Base-by-base conservation (phyloP, 371 early-diverging fungal genomes). In the Vairimorpha necatrix region DNA sequence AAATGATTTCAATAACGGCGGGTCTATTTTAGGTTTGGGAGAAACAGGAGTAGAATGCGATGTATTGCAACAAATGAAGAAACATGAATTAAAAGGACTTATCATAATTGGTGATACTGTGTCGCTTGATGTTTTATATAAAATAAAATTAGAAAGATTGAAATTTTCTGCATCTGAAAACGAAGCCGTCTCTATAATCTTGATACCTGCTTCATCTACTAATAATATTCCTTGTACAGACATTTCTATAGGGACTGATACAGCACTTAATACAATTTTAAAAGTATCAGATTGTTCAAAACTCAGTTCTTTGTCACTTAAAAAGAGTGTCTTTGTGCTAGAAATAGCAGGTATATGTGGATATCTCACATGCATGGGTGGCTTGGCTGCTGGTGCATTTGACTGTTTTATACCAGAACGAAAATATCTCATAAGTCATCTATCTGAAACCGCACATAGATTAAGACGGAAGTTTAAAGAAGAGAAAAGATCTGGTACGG, bases 201-300 rank as follows among this genome's bases (percentile, higher is more conserved):
- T 91, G 66, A 88, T 98, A 11, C 99, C 99, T 7, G 94, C 96
- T 26, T 94, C 97, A 0, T 90, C 94, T 62, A 90, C 91, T 47
- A 97, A 96, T 87, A 97, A 98, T 84, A 94, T 97, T 2, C 97
- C 97, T 1, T 94, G 94, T 30, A 95, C 97, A 0, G 94, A 94
- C 79, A 91, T 88, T 76, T 93, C 93, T 42, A 88, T 98, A 77
- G 99, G 99, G 14, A 87, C 90, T 20, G 99, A 98, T 79, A 97
- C 99, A 18, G 92, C 95, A 7, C 84, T 97, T 70, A 97, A 98
- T 84, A 91, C 90, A 32, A 94, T 97, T 83, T 90, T 93, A 69
- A 89, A 89, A 46, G 87, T 92, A 2, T 92, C 94, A 74, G 98
- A 97, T 86, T 87, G 90, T 69, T 92, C 96, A 82, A 91, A 91